A percentile compares a stretch with the other conserved stretches of the same genome.
These are phyloP conservation scores for Citrus cavaleriei DNA, from an alignment of 345 rosid species.

Conservation along the genomic window DNA sequence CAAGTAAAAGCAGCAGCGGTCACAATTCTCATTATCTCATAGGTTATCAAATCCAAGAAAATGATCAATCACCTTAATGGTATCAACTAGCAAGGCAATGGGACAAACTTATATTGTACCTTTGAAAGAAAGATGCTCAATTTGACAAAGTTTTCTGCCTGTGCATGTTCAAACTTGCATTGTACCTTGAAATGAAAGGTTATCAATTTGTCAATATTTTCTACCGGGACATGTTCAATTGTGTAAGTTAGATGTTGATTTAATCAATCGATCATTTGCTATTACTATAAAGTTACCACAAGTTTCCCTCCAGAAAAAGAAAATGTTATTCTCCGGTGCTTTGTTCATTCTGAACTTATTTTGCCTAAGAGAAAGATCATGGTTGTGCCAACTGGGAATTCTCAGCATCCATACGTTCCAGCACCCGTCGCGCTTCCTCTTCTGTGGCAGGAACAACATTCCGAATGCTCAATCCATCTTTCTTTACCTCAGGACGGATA, in stretches of 20 bases:
- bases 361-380: not conserved
- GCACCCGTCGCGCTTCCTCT: slow-evolving; percentile 79
- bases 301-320: no score
- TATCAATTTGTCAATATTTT: not conserved
- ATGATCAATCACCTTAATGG: not conserved
- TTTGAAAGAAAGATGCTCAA: not conserved
- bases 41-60: not conserved
- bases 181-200: not conserved
- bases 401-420: slow-evolving; percentile 83
- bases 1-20: not conserved
- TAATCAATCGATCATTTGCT: not conserved
- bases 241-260: not conserved
- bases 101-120: not conserved
- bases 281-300: not conserved
- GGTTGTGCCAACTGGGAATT: slow-evolving; percentile 18
- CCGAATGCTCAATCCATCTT: slow-evolving; percentile 59
- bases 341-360: not conserved
- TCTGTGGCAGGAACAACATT: slow-evolving; percentile 87
- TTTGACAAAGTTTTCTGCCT: no score
- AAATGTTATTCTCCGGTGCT: no score
- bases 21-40: not conserved
- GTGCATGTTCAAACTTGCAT: no score
- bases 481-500: slow-evolving; percentile 67
- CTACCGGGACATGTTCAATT: not conserved
- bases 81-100: not conserved